A percentile compares a stretch with the other conserved stretches of the same genome.
phyloP scores from a whole-genome alignment of 176 grass and related monocot species.

The Musa beccarii region DNA sequence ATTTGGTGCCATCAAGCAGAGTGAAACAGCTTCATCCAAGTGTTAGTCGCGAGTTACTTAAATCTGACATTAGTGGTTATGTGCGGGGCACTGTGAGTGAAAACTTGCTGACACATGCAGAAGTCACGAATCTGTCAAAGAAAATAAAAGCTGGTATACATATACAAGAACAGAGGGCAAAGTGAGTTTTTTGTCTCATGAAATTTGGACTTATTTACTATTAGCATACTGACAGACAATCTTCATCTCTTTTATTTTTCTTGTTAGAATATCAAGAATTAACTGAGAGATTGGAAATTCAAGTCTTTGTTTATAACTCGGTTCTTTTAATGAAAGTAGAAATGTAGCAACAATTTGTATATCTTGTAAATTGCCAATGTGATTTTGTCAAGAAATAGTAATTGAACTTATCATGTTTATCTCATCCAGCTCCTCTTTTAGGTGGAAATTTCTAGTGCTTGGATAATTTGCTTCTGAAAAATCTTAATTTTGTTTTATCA shows the following conservation, averaged over 20 bases:
- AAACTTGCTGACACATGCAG: conserved; percentile 76
- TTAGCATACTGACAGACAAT: neutral
- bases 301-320: neutral
- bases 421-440: neutral
- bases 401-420: neutral
- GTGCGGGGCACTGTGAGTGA: conserved; percentile 61
- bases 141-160: conserved; percentile 80
- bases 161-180: conserved; percentile 57
- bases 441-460: no score
- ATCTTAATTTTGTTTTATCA: neutral
- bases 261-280: neutral
- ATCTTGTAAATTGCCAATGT: neutral
- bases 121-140: conserved; percentile 74
- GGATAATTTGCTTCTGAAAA: neutral
- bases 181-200: conserved; percentile 34
- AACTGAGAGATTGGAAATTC: neutral
- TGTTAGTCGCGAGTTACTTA: conserved; percentile 65
- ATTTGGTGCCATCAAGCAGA: conserved; percentile 15
- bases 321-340: neutral
- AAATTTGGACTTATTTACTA: neutral
- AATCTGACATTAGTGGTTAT: conserved; percentile 55
- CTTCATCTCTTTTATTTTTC: neutral
- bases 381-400: neutral
- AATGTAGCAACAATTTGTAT: neutral
- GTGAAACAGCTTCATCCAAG: conserved; percentile 18